A percentile compares a stretch with the other conserved stretches of the same genome.
These are phyloP conservation scores for Aspergillus leporis DNA, from an alignment of 495 filamentous ascomycete genomes.

Conservation along the genomic window DNA sequence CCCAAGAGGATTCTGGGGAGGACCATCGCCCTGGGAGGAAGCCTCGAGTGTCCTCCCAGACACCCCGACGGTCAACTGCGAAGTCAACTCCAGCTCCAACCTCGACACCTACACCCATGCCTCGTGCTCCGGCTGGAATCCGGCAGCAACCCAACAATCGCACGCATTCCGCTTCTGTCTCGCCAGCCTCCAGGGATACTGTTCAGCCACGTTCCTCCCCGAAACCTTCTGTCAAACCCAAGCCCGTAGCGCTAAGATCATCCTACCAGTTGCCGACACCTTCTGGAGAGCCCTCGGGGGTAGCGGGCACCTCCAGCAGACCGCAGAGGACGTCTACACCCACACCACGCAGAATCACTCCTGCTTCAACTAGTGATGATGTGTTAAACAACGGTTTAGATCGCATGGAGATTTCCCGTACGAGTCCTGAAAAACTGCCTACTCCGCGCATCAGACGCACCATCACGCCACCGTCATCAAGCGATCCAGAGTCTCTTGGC, in stretches of 20 bases:
- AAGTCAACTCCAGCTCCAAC: slow-evolving; percentile 16
- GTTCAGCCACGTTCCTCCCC: slow-evolving; percentile 23
- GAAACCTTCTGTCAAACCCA: slow-evolving; percentile 41
- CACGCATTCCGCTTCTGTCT: slow-evolving; percentile 16
- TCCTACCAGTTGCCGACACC: slow-evolving; percentile 28
- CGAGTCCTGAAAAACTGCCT: slow-evolving; percentile 27
- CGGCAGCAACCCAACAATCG: slow-evolving; percentile 11
- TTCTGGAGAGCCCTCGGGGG: slow-evolving; percentile 21
- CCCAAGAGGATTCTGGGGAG: slow-evolving; percentile 26
- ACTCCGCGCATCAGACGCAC: slow-evolving; percentile 26
- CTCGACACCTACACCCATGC: slow-evolving; percentile 10
- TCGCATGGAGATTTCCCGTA: slow-evolving; percentile 28
- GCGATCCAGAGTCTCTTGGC: slow-evolving; percentile 43
- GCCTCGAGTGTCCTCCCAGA: slow-evolving; percentile 17
- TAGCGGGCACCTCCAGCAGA: slow-evolving; percentile 18
- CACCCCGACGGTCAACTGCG: slow-evolving; percentile 12
- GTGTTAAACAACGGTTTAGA: slow-evolving; percentile 26
- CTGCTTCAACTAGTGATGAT: slow-evolving; percentile 25
- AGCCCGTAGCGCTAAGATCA: slow-evolving; percentile 37
- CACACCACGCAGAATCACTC: slow-evolving; percentile 10
- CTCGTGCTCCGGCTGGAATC: slow-evolving; percentile 3
- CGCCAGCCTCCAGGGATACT: slow-evolving; percentile 25
- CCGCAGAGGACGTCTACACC: slow-evolving; percentile 30
- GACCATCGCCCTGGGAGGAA: slow-evolving; percentile 31
- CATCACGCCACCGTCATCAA: slow-evolving; percentile 43